Percentiles rank a stretch among this genome's conserved stretches.
Conservation (phyloP, 108 stramenopile species). For the Nitzschia inconspicua region DNA sequence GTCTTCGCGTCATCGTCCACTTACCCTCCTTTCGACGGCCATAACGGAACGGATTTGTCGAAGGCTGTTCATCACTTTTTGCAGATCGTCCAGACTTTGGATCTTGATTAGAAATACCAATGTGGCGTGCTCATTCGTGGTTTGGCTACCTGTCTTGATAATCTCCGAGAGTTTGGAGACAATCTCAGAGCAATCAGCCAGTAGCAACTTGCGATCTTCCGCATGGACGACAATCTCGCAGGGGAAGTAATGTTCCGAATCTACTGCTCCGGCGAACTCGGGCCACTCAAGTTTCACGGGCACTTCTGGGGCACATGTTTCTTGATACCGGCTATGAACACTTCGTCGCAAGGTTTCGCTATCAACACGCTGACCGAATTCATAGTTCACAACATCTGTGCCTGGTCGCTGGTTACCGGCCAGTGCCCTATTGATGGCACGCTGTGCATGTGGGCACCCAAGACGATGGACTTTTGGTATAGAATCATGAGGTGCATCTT, state of each 20-base stretch:
- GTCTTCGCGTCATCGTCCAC: neutral
- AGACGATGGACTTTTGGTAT: conserved; percentile 65
- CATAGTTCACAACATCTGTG: conserved; percentile 1
- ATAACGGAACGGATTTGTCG: conserved; percentile 67
- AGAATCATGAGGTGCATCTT: conserved; percentile 19
- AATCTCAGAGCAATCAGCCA: conserved; percentile 83
- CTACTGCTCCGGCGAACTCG: conserved; percentile 12
- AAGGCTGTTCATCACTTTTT: conserved; percentile 75
- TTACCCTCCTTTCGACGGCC: conserved; percentile 72
- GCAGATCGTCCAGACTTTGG: conserved; percentile 61
- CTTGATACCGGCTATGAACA: neutral
- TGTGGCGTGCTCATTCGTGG: conserved; percentile 71
- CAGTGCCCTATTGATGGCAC: conserved; percentile 55
- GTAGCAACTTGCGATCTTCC: conserved; percentile 72
- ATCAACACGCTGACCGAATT: conserved; percentile 21
- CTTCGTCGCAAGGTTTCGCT: conserved; percentile 30
- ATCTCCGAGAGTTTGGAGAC: conserved; percentile 77
- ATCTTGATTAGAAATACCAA: conserved; percentile 76
- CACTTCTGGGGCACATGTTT: conserved; percentile 1
- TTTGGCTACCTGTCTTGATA: conserved; percentile 71
- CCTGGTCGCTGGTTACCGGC: conserved; percentile 22
- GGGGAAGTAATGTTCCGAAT: conserved; percentile 39
- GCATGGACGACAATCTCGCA: conserved; percentile 69
- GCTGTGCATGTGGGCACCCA: conserved; percentile 71
- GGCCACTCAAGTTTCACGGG: conserved; percentile 52